Evolutionary conservation across 345 rosid species (phyloP).

Genomic region (Ceriops decandra): DNA sequence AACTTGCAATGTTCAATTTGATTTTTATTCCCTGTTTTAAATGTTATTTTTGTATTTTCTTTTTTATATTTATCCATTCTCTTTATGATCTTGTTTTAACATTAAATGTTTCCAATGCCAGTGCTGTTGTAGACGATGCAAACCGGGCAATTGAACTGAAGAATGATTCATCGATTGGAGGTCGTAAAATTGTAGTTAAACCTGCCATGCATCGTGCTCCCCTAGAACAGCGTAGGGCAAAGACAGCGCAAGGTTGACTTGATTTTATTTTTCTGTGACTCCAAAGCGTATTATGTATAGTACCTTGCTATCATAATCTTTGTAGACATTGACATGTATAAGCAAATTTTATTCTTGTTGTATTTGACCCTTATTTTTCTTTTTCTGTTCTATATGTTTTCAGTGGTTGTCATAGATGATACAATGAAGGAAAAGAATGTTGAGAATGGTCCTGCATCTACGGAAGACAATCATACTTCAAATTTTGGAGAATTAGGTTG

Average conservation of each 20-base stretch:
- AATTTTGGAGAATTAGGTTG: conserved; percentile 31
- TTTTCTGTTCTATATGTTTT: conserved; percentile 1
- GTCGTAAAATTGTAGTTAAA: conserved; percentile 75
- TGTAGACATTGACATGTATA: neutral
- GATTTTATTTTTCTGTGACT: conserved; percentile 12
- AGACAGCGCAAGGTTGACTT: conserved; percentile 50
- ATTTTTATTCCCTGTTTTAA: neutral
- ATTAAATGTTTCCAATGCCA: conserved; percentile 18
- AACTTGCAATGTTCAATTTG: neutral
- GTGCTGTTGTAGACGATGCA: conserved; percentile 88
- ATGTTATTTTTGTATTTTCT: neutral
- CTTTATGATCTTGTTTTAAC: neutral
- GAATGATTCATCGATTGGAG: conserved; percentile 62
- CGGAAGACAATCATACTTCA: conserved; percentile 32
- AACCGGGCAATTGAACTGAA: conserved; percentile 72
- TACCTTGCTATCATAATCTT: neutral
- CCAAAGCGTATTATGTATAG: neutral
- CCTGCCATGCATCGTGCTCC: conserved; percentile 80
- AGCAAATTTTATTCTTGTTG: neutral
- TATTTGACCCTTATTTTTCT: neutral
- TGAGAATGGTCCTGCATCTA: conserved; percentile 25
- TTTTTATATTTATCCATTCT: neutral
- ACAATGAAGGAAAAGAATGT: conserved; percentile 25
- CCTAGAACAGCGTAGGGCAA: conserved; percentile 63
- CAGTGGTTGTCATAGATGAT: conserved; percentile 35